A percentile compares a stretch with the other conserved stretches of the same genome.
phyloP scores from a whole-genome alignment of 768 basidiomycete genomes.

The Mycena galericulata region DNA sequence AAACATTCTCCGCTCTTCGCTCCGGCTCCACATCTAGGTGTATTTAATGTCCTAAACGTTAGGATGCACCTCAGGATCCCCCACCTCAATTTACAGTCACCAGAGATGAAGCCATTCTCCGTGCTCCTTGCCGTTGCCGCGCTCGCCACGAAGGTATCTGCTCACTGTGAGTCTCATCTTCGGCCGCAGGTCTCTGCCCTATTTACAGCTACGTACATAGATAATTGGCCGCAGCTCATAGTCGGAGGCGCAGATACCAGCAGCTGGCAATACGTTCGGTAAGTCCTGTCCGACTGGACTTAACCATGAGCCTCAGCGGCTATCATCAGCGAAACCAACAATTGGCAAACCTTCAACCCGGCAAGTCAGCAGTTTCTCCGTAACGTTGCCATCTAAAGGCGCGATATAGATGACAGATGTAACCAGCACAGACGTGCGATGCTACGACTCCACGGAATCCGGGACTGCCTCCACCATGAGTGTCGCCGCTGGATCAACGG shows the following conservation, averaged over 20 bases:
- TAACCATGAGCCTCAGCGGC: not conserved
- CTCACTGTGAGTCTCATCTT: conserved; percentile 19
- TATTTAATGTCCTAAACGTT: too few species aligned
- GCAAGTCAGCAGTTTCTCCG: not conserved
- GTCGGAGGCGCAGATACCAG: conserved; percentile 35
- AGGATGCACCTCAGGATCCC: too few species aligned
- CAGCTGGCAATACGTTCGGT: conserved; percentile 40
- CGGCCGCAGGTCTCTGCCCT: not conserved
- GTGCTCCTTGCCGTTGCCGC: conserved; percentile 13
- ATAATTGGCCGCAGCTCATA: conserved; percentile 42
- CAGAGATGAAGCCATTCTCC: conserved; percentile 25
- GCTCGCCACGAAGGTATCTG: conserved; percentile 18
- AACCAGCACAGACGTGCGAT: conserved; percentile 16
- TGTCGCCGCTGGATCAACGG: conserved; percentile 44
- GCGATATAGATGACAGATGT: conserved; percentile 11
- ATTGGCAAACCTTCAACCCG: conserved; percentile 22
- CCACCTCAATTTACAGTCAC: not conserved
- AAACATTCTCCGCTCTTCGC: too few species aligned
- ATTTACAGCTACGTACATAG: conserved; percentile 29
- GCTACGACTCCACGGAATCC: conserved; percentile 22
- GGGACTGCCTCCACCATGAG: conserved; percentile 42
- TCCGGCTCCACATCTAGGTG: too few species aligned
- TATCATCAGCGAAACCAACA: conserved; percentile 24
- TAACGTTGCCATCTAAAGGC: not conserved
- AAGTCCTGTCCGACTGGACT: not conserved